Evolutionary conservation across 495 filamentous ascomycete species (phyloP).

Genomic region (Amphirosellinia nigrospora): DNA sequence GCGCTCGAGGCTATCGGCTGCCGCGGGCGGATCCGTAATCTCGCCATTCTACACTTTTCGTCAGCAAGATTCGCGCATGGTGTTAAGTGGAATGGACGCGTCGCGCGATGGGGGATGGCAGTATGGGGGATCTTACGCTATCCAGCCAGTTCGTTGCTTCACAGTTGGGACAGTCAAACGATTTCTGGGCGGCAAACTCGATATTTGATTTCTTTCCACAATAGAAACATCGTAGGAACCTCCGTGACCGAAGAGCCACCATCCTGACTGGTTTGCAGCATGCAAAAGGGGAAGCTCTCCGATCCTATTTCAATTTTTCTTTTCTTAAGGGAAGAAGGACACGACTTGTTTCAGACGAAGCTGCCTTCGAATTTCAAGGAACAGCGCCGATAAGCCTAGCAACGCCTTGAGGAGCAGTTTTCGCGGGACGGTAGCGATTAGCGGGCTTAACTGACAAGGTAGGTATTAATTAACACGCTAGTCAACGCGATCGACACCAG

Average conservation of each 20-base stretch:
- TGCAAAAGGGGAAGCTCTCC: slow-evolving; percentile 13
- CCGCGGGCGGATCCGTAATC: slow-evolving; percentile 83
- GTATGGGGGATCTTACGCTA: slow-evolving; percentile 47
- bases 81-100: not conserved
- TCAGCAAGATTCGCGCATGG: slow-evolving; percentile 14
- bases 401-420: slow-evolving; percentile 12
- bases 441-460: slow-evolving; percentile 8
- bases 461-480: not conserved
- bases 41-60: slow-evolving; percentile 67
- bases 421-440: slow-evolving; percentile 4
- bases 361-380: slow-evolving; percentile 1
- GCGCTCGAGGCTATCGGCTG: slow-evolving; percentile 45
- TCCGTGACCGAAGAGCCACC: slow-evolving; percentile 46
- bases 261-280: slow-evolving; percentile 24
- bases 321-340: too few species aligned
- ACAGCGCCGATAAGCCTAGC: not conserved
- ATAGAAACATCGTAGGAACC: slow-evolving; percentile 73
- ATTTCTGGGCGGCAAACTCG: slow-evolving; percentile 55
- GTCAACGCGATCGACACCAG: not conserved
- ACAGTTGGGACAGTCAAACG: slow-evolving; percentile 75
- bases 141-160: slow-evolving; percentile 86
- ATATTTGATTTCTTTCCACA: slow-evolving; percentile 69
- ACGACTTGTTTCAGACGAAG: not conserved
- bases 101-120: too few species aligned
- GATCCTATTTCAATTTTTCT: slow-evolving; percentile 1